Evolutionary conservation across 2,329 filamentous ascomycete species (phyloP).

Genomic region (Aspergillus fumigatiaffinis): DNA sequence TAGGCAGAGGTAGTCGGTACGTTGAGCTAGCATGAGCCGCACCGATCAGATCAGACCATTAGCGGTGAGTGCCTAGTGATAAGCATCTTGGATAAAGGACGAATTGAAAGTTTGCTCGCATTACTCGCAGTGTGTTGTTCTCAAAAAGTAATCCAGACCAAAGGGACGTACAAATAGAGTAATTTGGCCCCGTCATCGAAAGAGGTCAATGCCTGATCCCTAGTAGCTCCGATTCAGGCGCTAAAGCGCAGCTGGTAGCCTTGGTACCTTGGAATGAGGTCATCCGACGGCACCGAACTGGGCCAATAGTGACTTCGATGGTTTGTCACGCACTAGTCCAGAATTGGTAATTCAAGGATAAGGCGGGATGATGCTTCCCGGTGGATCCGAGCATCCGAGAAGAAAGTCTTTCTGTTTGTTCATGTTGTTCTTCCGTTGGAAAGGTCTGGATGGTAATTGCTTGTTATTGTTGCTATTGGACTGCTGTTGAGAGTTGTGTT

Average conservation of each 20-base stretch:
- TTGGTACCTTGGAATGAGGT: constrained; percentile 18
- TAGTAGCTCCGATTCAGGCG: constrained; percentile 7
- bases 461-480: background rate
- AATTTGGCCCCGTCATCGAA: background rate
- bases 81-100: background rate
- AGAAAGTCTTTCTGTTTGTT: background rate
- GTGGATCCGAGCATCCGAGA: constrained; percentile 13
- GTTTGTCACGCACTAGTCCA: constrained; percentile 1
- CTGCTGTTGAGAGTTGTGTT: background rate
- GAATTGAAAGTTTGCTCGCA: background rate
- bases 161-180: background rate
- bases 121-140: background rate
- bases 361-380: constrained; percentile 3
- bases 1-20: background rate
- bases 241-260: constrained; percentile 12
- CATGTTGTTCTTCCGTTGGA: background rate
- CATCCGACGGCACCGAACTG: constrained; percentile 11
- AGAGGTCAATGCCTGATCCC: constrained; percentile 1
- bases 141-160: background rate
- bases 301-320: constrained; percentile 10
- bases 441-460: background rate
- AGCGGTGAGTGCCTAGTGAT: background rate
- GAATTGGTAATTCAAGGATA: background rate
- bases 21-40: background rate
- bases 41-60: background rate